A percentile compares a stretch with the other conserved stretches of the same genome.
Evolutionary conservation across 2,329 filamentous ascomycete genomes (phyloP).

Genomic region (Alternaria sp.): DNA sequence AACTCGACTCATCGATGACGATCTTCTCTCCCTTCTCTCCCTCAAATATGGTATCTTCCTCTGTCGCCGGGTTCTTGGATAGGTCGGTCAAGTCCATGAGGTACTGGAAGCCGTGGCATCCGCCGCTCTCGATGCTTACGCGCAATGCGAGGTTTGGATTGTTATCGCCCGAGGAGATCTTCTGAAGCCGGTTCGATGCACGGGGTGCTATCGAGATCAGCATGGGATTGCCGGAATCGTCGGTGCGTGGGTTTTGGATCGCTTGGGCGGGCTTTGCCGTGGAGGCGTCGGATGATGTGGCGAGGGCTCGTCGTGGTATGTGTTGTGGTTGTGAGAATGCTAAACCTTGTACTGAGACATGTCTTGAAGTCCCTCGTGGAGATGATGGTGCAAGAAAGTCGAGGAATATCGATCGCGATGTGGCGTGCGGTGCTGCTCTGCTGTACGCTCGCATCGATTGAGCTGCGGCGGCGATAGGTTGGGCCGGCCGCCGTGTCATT

Average conservation of each 20-base stretch:
- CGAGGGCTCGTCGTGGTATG: constrained; percentile 42
- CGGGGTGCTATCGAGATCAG: constrained; percentile 81
- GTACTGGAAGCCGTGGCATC: constrained; percentile 98
- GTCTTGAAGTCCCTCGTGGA: background rate
- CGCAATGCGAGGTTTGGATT: constrained; percentile 88
- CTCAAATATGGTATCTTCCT: constrained; percentile 89
- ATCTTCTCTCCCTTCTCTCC: constrained; percentile 74
- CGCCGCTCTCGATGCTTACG: constrained; percentile 89
- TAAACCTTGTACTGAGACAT: background rate
- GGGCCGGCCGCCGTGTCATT: background rate
- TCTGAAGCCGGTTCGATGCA: constrained; percentile 71
- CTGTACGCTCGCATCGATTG: constrained; percentile 26
- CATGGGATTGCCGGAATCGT: constrained; percentile 87
- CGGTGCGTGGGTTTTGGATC: constrained; percentile 73
- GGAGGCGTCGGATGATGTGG: constrained; percentile 31
- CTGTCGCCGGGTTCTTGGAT: constrained; percentile 53
- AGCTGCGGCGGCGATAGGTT: constrained; percentile 5
- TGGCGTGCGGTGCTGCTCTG: constrained; percentile 26
- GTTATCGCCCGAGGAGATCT: constrained; percentile 60
- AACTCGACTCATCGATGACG: constrained; percentile 83
- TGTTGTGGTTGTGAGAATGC: constrained; percentile 37
- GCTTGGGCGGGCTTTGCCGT: constrained; percentile 34
- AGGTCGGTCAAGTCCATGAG: constrained; percentile 82
- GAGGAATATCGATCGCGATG: constrained; percentile 32
- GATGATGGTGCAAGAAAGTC: constrained; percentile 41